Conservation (phyloP, 495 filamentous ascomycete species). For the Aspergillus sclerotioniger region DNA sequence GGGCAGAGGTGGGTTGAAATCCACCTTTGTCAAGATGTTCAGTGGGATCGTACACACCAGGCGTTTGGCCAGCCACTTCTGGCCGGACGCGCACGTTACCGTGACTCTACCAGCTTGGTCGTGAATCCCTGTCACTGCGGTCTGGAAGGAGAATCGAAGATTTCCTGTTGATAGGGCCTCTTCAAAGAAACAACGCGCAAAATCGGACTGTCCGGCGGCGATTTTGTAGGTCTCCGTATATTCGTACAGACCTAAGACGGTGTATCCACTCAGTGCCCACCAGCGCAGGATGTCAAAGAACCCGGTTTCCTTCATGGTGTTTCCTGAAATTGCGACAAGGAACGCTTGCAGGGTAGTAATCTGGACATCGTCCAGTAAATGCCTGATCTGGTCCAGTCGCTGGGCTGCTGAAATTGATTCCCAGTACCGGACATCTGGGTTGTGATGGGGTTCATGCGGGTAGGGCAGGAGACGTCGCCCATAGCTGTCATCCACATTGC, state of each 20-base stretch:
- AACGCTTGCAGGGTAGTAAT: slow-evolving; percentile 18
- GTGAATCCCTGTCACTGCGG: slow-evolving; percentile 20
- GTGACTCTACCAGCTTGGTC: slow-evolving; percentile 14
- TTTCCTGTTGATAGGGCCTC: slow-evolving; percentile 18
- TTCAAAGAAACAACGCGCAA: slow-evolving; percentile 27
- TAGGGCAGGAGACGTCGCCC: slow-evolving; percentile 22
- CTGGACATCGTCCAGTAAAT: slow-evolving; percentile 20
- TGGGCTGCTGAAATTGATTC: slow-evolving; percentile 23
- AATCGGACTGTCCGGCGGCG: slow-evolving; percentile 26
- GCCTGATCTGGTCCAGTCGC: slow-evolving; percentile 21
- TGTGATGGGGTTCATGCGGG: slow-evolving; percentile 19
- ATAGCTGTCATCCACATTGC: slow-evolving; percentile 25
- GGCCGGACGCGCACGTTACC: neutral
- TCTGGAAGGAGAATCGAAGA: slow-evolving; percentile 26
- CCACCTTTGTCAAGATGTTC: slow-evolving; percentile 19
- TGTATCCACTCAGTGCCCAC: slow-evolving; percentile 24
- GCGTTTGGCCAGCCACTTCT: slow-evolving; percentile 1
- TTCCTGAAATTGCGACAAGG: slow-evolving; percentile 21
- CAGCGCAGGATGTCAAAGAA: slow-evolving; percentile 29
- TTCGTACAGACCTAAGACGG: slow-evolving; percentile 19
- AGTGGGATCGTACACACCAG: slow-evolving; percentile 27
- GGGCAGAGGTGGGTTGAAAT: slow-evolving; percentile 25
- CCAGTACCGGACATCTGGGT: slow-evolving; percentile 17
- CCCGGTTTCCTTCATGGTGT: slow-evolving; percentile 24
- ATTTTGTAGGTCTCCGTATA: slow-evolving; percentile 25